Base-by-base conservation (phyloP, 371 early-diverging fungal species). In the Rhizopus microsporus region DNA sequence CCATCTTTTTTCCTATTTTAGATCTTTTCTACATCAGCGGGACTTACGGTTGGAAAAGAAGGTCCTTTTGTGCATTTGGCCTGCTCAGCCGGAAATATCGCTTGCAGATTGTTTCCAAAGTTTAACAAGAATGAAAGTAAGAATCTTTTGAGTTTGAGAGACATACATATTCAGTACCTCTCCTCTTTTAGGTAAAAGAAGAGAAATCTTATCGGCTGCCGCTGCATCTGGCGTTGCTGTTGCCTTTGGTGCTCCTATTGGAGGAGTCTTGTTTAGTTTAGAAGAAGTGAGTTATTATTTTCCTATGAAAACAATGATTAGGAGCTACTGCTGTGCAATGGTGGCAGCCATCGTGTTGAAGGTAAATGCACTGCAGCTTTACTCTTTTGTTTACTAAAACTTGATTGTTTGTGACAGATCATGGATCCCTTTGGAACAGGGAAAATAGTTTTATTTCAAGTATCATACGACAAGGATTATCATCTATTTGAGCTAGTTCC, bases 11-110 rank as follows among this genome's bases (percentile, higher is more conserved):
- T 23, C 23, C 23, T 23, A 1, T 7, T 37, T 30, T 51, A 81
- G 80, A 81, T 87, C 7, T 77, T 93, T 60, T 82, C 89, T 1
- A 93, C 92, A 7, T 86, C 91, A 0, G 88, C 94, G 5, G 95
- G 95, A 1, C 64, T 98, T 45, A 88, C 81, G 43, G 73, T 92
- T 7, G 98, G 98, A 34, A 93, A 94, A 68, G 95, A 98, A 80
- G 98, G 97, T 0, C 97, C 98, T 0, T 88, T 96, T 39, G 95
- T 98, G 35, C 97, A 96, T 68, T 85, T 98, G 60, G 88, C 93
- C 3, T 93, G 94, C 62, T 93, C 93, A 54, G 77, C 93, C 7
- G 96, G 95, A 31, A 95, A 94, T 70, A 83, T 95, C 4, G 77
- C 90, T 8, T 84, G 90, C 40, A 74, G 94, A 2, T 56, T 89